These are phyloP conservation scores for Podosphaera xanthii DNA, from an alignment of 2,329 filamentous ascomycete species.

Conservation along the genomic window DNA sequence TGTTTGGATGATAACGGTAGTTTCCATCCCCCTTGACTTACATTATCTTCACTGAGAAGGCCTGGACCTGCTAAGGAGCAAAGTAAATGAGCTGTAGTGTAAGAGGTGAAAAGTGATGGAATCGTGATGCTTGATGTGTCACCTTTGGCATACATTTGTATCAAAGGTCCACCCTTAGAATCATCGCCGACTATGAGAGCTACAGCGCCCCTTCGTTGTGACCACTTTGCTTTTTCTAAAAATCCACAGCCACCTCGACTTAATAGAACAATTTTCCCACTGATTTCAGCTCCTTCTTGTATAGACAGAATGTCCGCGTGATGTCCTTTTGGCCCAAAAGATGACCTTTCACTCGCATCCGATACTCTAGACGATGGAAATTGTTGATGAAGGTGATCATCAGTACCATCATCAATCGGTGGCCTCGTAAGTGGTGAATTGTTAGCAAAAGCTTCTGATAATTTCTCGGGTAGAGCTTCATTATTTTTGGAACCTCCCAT, in stretches of 20 bases:
- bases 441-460: constrained; percentile 6
- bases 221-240: constrained; percentile 92
- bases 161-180: constrained; percentile 64
- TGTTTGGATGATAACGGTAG: constrained; percentile 30
- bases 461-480: too few relatives aligned
- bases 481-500: too few relatives aligned
- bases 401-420: constrained; percentile 48
- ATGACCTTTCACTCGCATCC: constrained; percentile 9
- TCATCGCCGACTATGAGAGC: constrained; percentile 90
- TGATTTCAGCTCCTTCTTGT: constrained; percentile 79
- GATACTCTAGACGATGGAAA: constrained; percentile 18
- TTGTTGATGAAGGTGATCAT: constrained; percentile 54
- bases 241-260: constrained; percentile 91
- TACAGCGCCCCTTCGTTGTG: constrained; percentile 67
- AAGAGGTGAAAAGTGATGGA: constrained; percentile 80
- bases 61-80: constrained; percentile 65
- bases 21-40: constrained; percentile 35
- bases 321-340: constrained; percentile 10
- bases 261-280: constrained; percentile 76
- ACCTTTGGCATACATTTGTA: constrained; percentile 96
- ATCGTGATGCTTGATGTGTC: constrained; percentile 92
- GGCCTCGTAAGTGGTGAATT: constrained; percentile 8
- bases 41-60: constrained; percentile 17
- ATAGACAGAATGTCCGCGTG: constrained; percentile 83
- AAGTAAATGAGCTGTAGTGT: constrained; percentile 80